Evolutionary conservation across 2,329 filamentous ascomycete genomes (phyloP).

Genomic region (Pseudohalonectria lignicola): DNA sequence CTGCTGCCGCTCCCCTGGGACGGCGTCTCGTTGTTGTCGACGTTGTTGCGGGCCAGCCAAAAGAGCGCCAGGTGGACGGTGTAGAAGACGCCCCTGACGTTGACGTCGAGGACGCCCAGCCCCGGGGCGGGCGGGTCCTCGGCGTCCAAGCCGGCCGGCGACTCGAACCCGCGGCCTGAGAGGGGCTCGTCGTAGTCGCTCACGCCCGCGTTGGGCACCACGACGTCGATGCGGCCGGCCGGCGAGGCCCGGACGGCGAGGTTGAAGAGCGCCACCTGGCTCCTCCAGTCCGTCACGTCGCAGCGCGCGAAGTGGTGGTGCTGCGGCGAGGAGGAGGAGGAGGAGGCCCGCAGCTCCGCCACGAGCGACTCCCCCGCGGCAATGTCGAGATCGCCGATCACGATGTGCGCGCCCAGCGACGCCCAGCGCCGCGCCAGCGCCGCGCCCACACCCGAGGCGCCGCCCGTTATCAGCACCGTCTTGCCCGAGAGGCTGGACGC

Average conservation of each 20-base stretch:
- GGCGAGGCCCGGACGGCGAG: conserved; percentile 41
- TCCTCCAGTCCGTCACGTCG: conserved; percentile 55
- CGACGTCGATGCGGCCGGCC: conserved; percentile 16
- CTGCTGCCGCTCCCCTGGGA: conserved; percentile 6
- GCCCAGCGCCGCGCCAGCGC: conserved; percentile 44
- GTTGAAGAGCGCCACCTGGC: conserved; percentile 53
- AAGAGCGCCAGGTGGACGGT: conserved; percentile 54
- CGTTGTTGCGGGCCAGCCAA: conserved; percentile 38
- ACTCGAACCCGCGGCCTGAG: conserved; percentile 29
- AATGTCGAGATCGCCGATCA: conserved; percentile 53
- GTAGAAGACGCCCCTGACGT: conserved; percentile 53
- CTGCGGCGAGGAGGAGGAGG: conserved; percentile 15
- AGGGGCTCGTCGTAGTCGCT: conserved; percentile 22
- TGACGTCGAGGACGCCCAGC: conserved; percentile 47
- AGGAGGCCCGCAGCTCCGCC: conserved; percentile 31
- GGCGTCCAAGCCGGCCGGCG: conserved; percentile 25
- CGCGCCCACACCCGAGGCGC: conserved; percentile 49
- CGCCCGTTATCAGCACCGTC: conserved; percentile 53
- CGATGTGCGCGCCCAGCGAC: conserved; percentile 42
- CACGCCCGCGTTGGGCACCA: conserved; percentile 49
- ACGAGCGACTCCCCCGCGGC: conserved; percentile 41
- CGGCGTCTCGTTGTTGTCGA: conserved; percentile 9
- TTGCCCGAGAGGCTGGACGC: conserved; percentile 30
- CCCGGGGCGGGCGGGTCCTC: conserved; percentile 30
- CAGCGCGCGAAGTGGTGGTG: conserved; percentile 47